Evolutionary conservation across 2,329 filamentous ascomycete species (phyloP).

Genomic region (Claviceps maximensis): DNA sequence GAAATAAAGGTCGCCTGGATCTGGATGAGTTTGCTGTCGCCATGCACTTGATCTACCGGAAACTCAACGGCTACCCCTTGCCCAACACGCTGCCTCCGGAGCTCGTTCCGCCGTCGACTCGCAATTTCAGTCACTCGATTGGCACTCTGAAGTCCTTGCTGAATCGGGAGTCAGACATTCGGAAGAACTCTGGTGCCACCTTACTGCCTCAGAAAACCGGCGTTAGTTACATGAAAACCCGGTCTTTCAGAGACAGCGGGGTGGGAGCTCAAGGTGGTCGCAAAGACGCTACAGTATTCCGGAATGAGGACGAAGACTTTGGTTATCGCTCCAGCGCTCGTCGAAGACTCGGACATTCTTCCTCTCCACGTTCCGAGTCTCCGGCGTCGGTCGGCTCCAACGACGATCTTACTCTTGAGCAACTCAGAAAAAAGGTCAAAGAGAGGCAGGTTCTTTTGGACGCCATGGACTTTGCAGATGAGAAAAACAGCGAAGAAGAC

Average conservation of each 20-base stretch:
- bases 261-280: constrained; percentile 46
- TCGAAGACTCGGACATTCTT: constrained; percentile 63
- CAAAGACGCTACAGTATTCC: constrained; percentile 93
- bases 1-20: constrained; percentile 87
- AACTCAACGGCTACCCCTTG: constrained; percentile 88
- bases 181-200: constrained; percentile 80
- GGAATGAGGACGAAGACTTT: constrained; percentile 87
- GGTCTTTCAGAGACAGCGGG: constrained; percentile 66
- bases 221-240: constrained; percentile 94
- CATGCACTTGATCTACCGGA: constrained; percentile 98
- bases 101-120: constrained; percentile 84
- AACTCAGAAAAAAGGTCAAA: constrained; percentile 80
- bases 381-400: constrained; percentile 55
- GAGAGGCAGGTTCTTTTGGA: constrained; percentile 92
- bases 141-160: constrained; percentile 85
- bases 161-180: constrained; percentile 74
- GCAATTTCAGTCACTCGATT: constrained; percentile 86
- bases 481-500: constrained; percentile 79
- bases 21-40: constrained; percentile 96
- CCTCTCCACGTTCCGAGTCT: constrained; percentile 69
- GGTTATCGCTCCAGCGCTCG: constrained; percentile 91
- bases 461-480: constrained; percentile 91
- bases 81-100: constrained; percentile 80
- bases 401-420: constrained; percentile 76
- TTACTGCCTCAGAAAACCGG: constrained; percentile 90